Base-by-base conservation (phyloP, 1,284 basidiomycete species). In the Grifola frondosa region DNA sequence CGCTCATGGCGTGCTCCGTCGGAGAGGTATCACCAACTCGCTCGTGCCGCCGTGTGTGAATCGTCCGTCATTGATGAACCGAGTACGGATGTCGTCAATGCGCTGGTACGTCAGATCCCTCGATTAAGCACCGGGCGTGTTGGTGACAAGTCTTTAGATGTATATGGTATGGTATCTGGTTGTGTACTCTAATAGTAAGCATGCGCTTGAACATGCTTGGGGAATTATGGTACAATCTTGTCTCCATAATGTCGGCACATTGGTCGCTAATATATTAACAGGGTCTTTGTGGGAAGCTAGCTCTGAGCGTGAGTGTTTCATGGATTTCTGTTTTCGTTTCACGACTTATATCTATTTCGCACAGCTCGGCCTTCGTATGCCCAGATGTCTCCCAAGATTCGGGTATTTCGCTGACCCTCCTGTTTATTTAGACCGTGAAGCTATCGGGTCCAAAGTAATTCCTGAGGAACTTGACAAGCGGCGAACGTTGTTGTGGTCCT, bases 161-260 rank as follows among this genome's bases (percentile, higher is more conserved):
- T 82, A 81, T 60, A 84, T 84, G 80, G 74, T 81, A 31, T 83
- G 80, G 76, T 84, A 81, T 56, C 75, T 84, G 39, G 68, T 83
- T 20, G 77, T 82, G 51, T 84, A 82, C 52, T 82, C 81, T 6
- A 79, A 81, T 55, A 78, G 82, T 56, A 80, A 78, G 51, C 80
- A 80, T 49, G 78, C 80, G 0, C 70, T 81, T 9, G 78, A 80
- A 17, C 81, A 84, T 49, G 81, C 81, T 7, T 84, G 81, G 80
- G 79, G 80, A 43, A 66, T 84, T 30, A 77, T 83, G 75, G 81
- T 81, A 36, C 21, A 56, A 43, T 24, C 10, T 20, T 33, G 3
- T n/a, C 17, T 23, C 15, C 33, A 20, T 34, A 44, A 38, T 48
- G n/a, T n/a, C n/a, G n/a, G n/a, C n/a, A n/a, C 35, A 33, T 38